Base-by-base conservation (phyloP, 768 basidiomycete genomes). In the Calocera viscosa region DNA sequence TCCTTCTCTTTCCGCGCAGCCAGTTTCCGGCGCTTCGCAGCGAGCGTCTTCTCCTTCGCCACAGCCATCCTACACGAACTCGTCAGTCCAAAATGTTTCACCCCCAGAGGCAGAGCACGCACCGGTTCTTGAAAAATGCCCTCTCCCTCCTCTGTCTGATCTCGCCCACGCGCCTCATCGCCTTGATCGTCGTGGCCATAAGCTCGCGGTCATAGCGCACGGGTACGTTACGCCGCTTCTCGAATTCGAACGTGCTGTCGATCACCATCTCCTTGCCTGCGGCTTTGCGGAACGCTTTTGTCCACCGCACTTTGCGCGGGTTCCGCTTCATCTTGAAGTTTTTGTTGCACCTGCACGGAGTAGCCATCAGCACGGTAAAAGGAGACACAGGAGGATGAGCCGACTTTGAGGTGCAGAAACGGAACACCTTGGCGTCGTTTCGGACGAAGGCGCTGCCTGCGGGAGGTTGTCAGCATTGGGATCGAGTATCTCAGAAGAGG, bases 251-350 rank as follows among this genome's bases (percentile, higher is more conserved):
- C 2, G 95, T 98, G 1, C 94, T 90, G 79, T 99, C 96, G 73
- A 99, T 89, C 2, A 91, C 94, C 96, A 99, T 99, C 80, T 99
- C 96, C 80, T 98, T 99, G 65, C 96, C 96, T 64, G 94, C 91
- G 22, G 96, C 94, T 77, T 93, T 95, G 70, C 96, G 85, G 83
- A 99, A 99, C 24, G 96, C 96, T 77, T 99, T 99, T 53, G 96
- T 99, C 96, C 96, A 99, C 72, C 91, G 82, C 40, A 99, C 94
- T 78, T 99, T 99, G 69, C 96, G 87, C 49, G 96, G 96, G 79
- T 98, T 99, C 40, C 96, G 89, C 81, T 98, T 98, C 96, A 98
- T 97, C 93, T 99, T 99, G 86, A 99, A 99, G 78, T 97, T 99
- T 80, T 98, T 98, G 78, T 97, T 91, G 76, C 96, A 96, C 82